Evolutionary conservation across 768 basidiomycete species (phyloP), one percentile per base, ranked within the genome.

Genomic region (Myochromella boudieri): DNA sequence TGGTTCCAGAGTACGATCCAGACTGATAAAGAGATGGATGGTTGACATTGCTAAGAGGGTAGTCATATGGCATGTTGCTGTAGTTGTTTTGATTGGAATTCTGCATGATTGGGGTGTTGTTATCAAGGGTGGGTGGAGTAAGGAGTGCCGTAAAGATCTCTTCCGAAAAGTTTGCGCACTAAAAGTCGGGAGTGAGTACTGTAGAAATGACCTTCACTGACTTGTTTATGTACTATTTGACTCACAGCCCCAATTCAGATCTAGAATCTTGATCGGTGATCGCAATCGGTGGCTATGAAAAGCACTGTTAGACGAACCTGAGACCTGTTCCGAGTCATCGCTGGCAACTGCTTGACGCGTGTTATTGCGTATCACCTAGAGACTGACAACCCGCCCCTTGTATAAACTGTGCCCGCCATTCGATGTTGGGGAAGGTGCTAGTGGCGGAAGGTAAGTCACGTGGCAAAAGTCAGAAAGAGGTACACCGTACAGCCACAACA

Each of bases 51-150:
- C 52, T 49, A 36, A 51, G 46, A 11, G 54, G 18, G 44, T 60
- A 60, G 36, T 59, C 56, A 48, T 61, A 56, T 18, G 47, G 49
- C 15, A 59, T 39, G 46, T 46, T 44, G 41, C 49, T 46, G 34
- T 54, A 53, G 37, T 54, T 47, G 43, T 49, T 29, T 14, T 46
- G 45, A 22, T 50, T 44, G 44, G 58, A 49, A 46, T 58, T 57
- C 40, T 65, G 59, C 63, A 65, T 65, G 28, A 29, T 29, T 29
- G 14, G 8, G 8, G 28, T 12, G 33, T 44, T 44, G 24, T 38
- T 22, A 14, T 33, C 34, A 27, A 32, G 38, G 40, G 44, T 25
- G 25, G 33, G n/a, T n/a, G n/a, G 33, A 34, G 18, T 7, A 34
- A 6, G n/a, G n/a, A 34, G 18, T 6, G 33, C 33, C 5, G 14